These are phyloP conservation scores for Dalbergia cultrata DNA, from an alignment of 306 rosid genomes.

Conservation along the genomic window DNA sequence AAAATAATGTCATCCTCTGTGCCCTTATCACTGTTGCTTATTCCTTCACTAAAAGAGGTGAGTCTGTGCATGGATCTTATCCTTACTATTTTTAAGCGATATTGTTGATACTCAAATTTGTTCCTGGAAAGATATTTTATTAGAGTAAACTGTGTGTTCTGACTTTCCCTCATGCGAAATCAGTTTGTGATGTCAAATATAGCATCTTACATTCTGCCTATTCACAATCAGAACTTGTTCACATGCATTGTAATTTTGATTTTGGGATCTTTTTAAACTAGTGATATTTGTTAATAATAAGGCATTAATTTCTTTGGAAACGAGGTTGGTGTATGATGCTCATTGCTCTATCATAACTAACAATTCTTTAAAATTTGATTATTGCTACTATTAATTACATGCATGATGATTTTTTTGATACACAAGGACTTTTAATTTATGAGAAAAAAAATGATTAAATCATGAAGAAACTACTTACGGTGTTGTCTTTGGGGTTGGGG, in stretches of 20 bases:
- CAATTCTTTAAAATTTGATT: not conserved
- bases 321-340: not conserved
- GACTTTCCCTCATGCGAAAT: constrained; percentile 8
- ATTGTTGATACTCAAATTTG: not conserved
- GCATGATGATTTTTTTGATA: constrained; percentile 12
- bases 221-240: not conserved
- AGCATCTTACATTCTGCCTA: constrained; percentile 15
- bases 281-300: not conserved
- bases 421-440: not conserved
- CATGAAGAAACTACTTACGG: not conserved
- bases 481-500: not conserved
- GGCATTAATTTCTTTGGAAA: not conserved
- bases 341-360: not conserved
- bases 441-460: not conserved
- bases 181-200: constrained; percentile 19
- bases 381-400: constrained; percentile 12
- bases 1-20: constrained; percentile 69
- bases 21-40: constrained; percentile 76
- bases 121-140: no score
- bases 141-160: constrained; percentile 30
- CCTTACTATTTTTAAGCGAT: constrained; percentile 16
- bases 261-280: not conserved
- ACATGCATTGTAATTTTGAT: constrained; percentile 2
- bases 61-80: constrained; percentile 25
- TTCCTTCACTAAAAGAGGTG: constrained; percentile 97